Conservation (phyloP, 345 rosid species). For the Lepidium aucheri region DNA sequence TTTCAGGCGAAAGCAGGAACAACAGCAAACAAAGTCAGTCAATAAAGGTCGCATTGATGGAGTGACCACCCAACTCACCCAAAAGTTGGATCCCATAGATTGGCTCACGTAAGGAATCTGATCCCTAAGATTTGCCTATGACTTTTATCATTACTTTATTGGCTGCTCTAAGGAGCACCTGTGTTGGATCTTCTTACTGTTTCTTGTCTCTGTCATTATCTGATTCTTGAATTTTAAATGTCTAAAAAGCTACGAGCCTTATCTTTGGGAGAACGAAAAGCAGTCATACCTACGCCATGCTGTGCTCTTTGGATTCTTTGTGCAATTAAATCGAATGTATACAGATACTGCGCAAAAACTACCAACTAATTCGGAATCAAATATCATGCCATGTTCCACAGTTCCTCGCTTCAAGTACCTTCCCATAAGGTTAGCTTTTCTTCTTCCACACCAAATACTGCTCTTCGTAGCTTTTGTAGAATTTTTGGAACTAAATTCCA, state of each 20-base stretch:
- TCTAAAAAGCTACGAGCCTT: conserved; percentile 73
- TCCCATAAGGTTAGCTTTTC: conserved; percentile 65
- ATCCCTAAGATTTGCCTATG: neutral
- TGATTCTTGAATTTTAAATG: conserved; percentile 10
- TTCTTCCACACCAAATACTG: neutral
- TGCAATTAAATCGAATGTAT: conserved; percentile 90
- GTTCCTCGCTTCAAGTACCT: conserved; percentile 97
- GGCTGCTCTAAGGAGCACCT: neutral
- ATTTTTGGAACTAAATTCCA: neutral
- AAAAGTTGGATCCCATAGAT: conserved; percentile 93
- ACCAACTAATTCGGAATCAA: conserved; percentile 84
- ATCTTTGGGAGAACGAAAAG: conserved; percentile 90
- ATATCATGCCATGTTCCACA: conserved; percentile 85
- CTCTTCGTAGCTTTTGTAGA: conserved; percentile 1
- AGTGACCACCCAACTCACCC: conserved; percentile 47
- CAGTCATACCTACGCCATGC: conserved; percentile 89
- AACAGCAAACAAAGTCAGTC: conserved; percentile 41
- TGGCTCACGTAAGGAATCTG: conserved; percentile 82
- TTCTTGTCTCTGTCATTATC: neutral
- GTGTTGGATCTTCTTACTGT: neutral
- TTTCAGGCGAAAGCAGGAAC: conserved; percentile 64
- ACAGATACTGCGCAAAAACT: conserved; percentile 81
- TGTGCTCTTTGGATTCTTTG: conserved; percentile 97
- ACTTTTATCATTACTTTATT: neutral
- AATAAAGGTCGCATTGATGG: conserved; percentile 50